phyloP scores from a whole-genome alignment of 2,329 filamentous ascomycete genomes.

The Herpotrichia juniperi region DNA sequence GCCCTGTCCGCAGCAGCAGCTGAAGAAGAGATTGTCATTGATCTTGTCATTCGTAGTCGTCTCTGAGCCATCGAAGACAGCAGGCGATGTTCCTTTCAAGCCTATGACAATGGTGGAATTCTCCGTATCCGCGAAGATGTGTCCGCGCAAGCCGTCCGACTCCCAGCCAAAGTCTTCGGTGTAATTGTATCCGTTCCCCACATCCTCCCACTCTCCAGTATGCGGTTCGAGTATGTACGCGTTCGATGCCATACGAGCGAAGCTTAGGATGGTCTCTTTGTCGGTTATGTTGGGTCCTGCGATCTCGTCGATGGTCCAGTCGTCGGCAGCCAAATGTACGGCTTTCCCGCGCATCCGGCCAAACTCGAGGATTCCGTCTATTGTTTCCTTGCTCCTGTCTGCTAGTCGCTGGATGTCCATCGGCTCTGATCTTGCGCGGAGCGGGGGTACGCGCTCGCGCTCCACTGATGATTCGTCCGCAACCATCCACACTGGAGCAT shows the following conservation, averaged over 20 bases:
- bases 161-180: conserved; percentile 94
- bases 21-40: conserved; percentile 98
- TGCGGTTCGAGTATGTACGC: conserved; percentile 80
- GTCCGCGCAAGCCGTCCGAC: conserved; percentile 83
- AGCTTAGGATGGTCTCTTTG: conserved; percentile 79
- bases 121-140: conserved; percentile 85
- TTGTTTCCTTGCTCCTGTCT: conserved; percentile 75
- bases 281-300: conserved; percentile 82
- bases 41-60: conserved; percentile 97
- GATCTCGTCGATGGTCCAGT: conserved; percentile 84
- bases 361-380: conserved; percentile 79
- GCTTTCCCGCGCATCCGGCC: conserved; percentile 72
- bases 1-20: conserved; percentile 95
- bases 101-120: conserved; percentile 91
- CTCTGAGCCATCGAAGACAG: conserved; percentile 94
- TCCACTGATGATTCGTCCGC: conserved; percentile 58
- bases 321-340: conserved; percentile 70
- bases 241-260: conserved; percentile 88
- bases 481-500: conserved; percentile 67
- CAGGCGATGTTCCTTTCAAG: conserved; percentile 85
- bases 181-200: conserved; percentile 77
- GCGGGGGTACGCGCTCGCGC: conserved; percentile 52
- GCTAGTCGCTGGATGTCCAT: conserved; percentile 79
- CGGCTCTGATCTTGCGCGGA: conserved; percentile 64
- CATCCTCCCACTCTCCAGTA: conserved; percentile 77